phyloP scores from a whole-genome alignment of 2,329 filamentous ascomycete genomes.

The Sarocladium oryzae region DNA sequence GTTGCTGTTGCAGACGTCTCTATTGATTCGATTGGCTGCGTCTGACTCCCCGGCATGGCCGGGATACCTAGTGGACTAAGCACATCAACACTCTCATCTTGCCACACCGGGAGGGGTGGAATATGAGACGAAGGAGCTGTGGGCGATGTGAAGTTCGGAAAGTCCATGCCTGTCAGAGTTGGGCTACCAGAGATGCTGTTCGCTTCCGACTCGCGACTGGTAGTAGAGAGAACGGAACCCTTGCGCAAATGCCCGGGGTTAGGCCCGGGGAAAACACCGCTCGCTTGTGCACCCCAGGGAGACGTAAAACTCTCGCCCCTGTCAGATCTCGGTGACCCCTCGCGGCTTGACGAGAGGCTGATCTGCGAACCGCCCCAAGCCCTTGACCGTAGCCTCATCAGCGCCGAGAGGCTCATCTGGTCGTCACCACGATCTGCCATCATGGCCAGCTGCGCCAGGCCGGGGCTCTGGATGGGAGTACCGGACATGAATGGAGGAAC shows the following conservation, averaged over 20 bases:
- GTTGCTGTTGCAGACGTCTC: not conserved
- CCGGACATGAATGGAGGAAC: constrained; percentile 33
- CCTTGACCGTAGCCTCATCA: constrained; percentile 65
- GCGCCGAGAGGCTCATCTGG: constrained; percentile 66
- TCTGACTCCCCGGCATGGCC: not conserved
- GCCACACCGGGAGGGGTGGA: constrained; percentile 6
- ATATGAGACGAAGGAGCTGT: constrained; percentile 14
- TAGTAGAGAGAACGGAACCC: constrained; percentile 42
- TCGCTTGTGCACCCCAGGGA: constrained; percentile 25
- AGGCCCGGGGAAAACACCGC: constrained; percentile 1
- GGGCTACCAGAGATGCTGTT: constrained; percentile 41
- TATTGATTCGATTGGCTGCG: not conserved
- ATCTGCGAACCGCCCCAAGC: constrained; percentile 78
- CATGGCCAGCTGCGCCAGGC: constrained; percentile 70
- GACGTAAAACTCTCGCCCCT: constrained; percentile 41
- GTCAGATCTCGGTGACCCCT: constrained; percentile 44
- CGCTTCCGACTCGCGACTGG: constrained; percentile 41
- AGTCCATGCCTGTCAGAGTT: constrained; percentile 38
- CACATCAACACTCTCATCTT: not conserved
- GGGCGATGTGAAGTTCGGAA: constrained; percentile 23
- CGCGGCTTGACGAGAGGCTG: constrained; percentile 55
- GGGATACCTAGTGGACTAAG: not conserved
- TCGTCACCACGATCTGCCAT: constrained; percentile 51
- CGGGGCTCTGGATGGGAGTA: constrained; percentile 58
- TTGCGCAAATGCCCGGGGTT: constrained; percentile 34